A percentile compares a stretch with the other conserved stretches of the same genome.
phyloP scores from a whole-genome alignment of 345 rosid species.

The Syzygium oleosum region DNA sequence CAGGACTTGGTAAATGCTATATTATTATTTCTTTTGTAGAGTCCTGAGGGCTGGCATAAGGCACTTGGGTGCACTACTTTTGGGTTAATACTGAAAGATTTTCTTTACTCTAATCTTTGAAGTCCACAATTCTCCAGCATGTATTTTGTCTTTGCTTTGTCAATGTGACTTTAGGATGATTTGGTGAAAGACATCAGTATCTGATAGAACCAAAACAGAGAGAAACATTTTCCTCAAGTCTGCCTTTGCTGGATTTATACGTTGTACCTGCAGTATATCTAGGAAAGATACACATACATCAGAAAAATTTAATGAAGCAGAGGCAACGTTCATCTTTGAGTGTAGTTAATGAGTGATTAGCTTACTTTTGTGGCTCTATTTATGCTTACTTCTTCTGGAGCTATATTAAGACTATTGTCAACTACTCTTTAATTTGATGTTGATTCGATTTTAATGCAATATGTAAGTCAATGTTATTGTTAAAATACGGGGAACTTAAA shows the following conservation, averaged over 20 bases:
- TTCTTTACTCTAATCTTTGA: neutral
- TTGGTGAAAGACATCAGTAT: neutral
- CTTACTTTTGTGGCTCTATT: neutral
- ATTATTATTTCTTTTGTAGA: neutral
- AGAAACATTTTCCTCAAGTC: neutral
- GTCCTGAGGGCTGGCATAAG: neutral
- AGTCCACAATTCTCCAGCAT: neutral
- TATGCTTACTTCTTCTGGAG: neutral
- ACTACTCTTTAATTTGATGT: neutral
- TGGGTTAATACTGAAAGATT: neutral
- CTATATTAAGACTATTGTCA: neutral
- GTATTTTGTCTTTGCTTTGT: neutral
- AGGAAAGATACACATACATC: neutral
- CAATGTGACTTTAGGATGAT: neutral
- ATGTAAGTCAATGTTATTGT: neutral
- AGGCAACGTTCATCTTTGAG: neutral
- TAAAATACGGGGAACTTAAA: neutral
- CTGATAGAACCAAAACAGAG: neutral
- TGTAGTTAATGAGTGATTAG: neutral
- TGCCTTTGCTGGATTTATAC: neutral
- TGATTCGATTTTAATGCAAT: neutral
- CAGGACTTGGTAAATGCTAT: neutral
- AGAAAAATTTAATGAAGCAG: neutral
- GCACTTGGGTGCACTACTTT: neutral
- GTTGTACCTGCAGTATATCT: neutral